These are phyloP conservation scores for Rhododendron griersonianum DNA, from an alignment of 148 eudicot genomes.

Conservation along the genomic window DNA sequence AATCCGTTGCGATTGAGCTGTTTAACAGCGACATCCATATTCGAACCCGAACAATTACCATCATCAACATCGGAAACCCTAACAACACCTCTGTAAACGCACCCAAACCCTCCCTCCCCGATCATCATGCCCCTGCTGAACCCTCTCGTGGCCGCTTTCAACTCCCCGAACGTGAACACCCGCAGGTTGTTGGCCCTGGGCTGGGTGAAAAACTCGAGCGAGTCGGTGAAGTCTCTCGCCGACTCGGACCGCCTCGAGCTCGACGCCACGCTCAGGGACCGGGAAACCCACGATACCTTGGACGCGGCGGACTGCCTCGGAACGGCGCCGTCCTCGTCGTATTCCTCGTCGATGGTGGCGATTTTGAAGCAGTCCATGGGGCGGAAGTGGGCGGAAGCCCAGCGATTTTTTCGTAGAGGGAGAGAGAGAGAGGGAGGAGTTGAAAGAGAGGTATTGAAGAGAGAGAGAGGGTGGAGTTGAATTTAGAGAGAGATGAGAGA, in stretches of 20 bases:
- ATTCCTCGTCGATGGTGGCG: background rate
- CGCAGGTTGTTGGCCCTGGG: constrained; percentile 55
- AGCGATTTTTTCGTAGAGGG: background rate
- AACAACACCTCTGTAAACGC: constrained; percentile 57
- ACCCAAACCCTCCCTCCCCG: constrained; percentile 95
- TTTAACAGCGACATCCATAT: constrained; percentile 80
- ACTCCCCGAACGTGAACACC: constrained; percentile 52
- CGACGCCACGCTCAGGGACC: constrained; percentile 64
- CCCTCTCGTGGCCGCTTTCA: constrained; percentile 72
- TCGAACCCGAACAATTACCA: constrained; percentile 10
- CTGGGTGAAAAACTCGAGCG: constrained; percentile 38
- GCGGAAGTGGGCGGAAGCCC: background rate
- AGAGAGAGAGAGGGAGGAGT: background rate
- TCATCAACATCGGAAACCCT: constrained; percentile 19
- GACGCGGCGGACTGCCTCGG: background rate
- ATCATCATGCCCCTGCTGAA: constrained; percentile 53
- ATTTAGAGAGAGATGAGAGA: too few species aligned
- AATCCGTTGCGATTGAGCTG: constrained; percentile 89
- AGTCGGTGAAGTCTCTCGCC: constrained; percentile 35
- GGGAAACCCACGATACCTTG: constrained; percentile 56
- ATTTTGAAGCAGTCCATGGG: background rate
- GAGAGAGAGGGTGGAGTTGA: too few species aligned
- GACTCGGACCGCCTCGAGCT: constrained; percentile 51
- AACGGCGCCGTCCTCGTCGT: background rate
- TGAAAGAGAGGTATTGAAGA: too few species aligned